phyloP scores from a whole-genome alignment of 495 filamentous ascomycete species.

The Aspergillus ostianus region DNA sequence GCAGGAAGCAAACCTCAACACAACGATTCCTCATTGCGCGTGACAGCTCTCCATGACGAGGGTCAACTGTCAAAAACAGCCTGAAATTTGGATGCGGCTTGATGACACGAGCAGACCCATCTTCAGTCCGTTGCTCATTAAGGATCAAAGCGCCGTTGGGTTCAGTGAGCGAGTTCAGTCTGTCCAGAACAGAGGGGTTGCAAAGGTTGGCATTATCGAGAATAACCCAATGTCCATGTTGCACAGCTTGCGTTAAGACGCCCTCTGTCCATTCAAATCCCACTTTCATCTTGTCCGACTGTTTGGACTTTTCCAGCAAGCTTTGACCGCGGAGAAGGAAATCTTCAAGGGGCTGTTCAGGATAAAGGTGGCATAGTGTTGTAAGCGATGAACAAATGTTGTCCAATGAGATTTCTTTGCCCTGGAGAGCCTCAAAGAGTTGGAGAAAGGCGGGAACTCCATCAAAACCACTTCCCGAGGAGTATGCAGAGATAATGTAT shows the following conservation, averaged over 20 bases:
- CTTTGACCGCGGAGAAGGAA: slow-evolving; percentile 34
- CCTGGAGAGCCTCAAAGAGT: slow-evolving; percentile 35
- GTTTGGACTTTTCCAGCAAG: slow-evolving; percentile 42
- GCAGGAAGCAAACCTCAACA: slow-evolving; percentile 77
- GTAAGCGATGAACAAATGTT: slow-evolving; percentile 35
- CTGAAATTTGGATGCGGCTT: slow-evolving; percentile 84
- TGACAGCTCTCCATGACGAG: slow-evolving; percentile 89
- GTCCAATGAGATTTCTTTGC: slow-evolving; percentile 32
- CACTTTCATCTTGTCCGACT: slow-evolving; percentile 58
- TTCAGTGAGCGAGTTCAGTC: slow-evolving; percentile 92
- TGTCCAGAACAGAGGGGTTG: slow-evolving; percentile 88
- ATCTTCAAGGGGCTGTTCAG: slow-evolving; percentile 30
- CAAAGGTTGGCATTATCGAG: slow-evolving; percentile 97
- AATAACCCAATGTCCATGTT: slow-evolving; percentile 86
- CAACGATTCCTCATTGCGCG: slow-evolving; percentile 95
- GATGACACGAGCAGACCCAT: slow-evolving; percentile 79
- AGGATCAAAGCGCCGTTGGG: slow-evolving; percentile 83
- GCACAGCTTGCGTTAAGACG: slow-evolving; percentile 79
- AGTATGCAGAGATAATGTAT: slow-evolving; percentile 50
- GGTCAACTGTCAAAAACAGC: slow-evolving; percentile 92
- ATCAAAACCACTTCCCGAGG: slow-evolving; percentile 36
- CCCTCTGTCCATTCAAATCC: slow-evolving; percentile 97
- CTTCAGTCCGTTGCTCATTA: slow-evolving; percentile 81
- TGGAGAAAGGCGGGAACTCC: slow-evolving; percentile 34
- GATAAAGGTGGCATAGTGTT: slow-evolving; percentile 27